Evolutionary conservation across 2,329 filamentous ascomycete species (phyloP), one percentile per base, ranked within the genome.

Genomic region (Sclerotinia trifoliorum): DNA sequence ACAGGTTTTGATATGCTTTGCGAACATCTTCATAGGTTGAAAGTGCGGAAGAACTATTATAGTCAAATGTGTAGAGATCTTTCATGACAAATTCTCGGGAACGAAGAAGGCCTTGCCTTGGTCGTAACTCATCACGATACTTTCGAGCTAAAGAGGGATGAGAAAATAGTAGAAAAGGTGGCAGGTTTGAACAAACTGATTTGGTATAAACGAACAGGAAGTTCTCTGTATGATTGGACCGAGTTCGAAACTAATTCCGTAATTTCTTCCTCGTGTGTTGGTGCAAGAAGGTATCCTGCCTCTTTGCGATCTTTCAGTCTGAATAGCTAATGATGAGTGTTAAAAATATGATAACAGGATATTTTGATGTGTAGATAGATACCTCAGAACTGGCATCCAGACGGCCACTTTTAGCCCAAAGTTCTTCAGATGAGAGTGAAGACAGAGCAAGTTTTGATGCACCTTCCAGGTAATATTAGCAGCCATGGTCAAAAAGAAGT

Each of bases 51-150:
- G 85, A 80, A 0, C 83, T 78, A 5, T 84, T 89, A 48, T 84
- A 81, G 76, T 99, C 95, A 76, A 99, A 99, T 0, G 94, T 97
- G 78, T 99, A 99, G 0, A 99, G 85, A 78, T 99, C 95, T 79
- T 99, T 99, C 95, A 99, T 99, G 73, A 93, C 81, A 75, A 99
- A 99, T 76, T 99, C 95, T 70, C 93, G 88, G 0, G 92, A 91
- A 13, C 95, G 88, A 11, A 99, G 82, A 2, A 99, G 83, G 17
- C 95, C 95, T 74, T 96, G 92, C 44, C 95, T 87, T 26, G 95
- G 95, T 35, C 95, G 86, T 68, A 90, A 86, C 79, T 99, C 95
- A 80, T 99, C 95, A 61, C 95, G 88, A 76, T 98, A 99, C 79
- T 99, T 99, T 58, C 94, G 87, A 42, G 92, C 90, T 92, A 70